A percentile compares a stretch with the other conserved stretches of the same genome.
Conservation (phyloP, 768 basidiomycete genomes). For the Favolaschia claudopus region DNA sequence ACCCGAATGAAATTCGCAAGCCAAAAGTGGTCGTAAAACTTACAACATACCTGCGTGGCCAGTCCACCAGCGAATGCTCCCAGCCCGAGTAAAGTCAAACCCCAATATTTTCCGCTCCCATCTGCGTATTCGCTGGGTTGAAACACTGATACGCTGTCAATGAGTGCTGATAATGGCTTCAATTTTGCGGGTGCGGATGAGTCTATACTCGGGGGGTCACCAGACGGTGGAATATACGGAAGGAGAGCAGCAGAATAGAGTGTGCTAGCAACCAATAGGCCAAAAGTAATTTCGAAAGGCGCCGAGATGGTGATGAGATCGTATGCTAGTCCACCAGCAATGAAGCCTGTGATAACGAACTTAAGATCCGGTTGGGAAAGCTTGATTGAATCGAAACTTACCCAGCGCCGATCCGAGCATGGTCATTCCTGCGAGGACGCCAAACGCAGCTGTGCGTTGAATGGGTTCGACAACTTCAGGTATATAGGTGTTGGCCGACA, state of each 20-base stretch:
- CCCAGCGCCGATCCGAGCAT: constrained; percentile 24
- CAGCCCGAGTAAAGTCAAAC: constrained; percentile 11
- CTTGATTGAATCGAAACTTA: background rate
- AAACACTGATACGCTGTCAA: constrained; percentile 16
- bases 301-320: constrained; percentile 12
- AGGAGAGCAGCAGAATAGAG: constrained; percentile 8
- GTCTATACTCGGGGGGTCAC: background rate
- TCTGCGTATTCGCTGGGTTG: constrained; percentile 11
- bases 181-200: background rate
- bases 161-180: constrained; percentile 1
- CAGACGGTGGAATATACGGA: constrained; percentile 18
- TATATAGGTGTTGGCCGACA: constrained; percentile 23
- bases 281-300: constrained; percentile 24
- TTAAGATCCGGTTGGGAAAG: background rate
- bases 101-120: constrained; percentile 7
- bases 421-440: constrained; percentile 15
- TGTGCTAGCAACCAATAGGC: constrained; percentile 20
- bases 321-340: constrained; percentile 16
- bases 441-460: constrained; percentile 22
- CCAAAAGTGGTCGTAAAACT: background rate
- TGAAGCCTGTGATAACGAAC: constrained; percentile 6
- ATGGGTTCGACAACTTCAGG: constrained; percentile 18
- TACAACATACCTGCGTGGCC: constrained; percentile 19
- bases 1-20: background rate
- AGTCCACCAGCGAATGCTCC: constrained; percentile 14